Base-by-base conservation (phyloP, 2,329 filamentous ascomycete species). In the Purpureocillium lavendulum region DNA sequence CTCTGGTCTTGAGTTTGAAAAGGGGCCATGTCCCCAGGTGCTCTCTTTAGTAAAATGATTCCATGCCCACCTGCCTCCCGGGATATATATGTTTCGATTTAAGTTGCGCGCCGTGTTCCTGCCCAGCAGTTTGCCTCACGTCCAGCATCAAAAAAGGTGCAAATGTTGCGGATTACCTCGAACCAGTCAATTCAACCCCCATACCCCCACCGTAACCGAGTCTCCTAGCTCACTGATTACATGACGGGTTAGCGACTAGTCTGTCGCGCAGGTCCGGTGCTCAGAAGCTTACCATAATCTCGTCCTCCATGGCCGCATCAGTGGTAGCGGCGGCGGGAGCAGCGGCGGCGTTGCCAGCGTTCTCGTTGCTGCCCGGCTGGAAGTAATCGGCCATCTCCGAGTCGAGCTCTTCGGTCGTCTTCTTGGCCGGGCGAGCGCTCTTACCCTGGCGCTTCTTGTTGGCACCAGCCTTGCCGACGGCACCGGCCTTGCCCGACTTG, bases 341-440 rank as follows among this genome's bases (percentile, higher is more conserved):
- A 24, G 67, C 70, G 38, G 65, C 60, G 32, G 67, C 70, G 38
- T 65, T 60, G 31, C 66, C 65, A 43, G 59, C 64, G 31, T 64
- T 66, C 39, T 63, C 67, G 49, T 69, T 69, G 38, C 61, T 67
- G 48, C 65, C 58, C 28, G 54, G 52, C 43, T 64, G 79, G 59
- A 94, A 97, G 69, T 98, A 98, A 63, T 97, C 92, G 15, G 80
- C 82, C 92, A 98, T 98, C 63, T 98, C 92, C 4, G 87, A 88
- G 61, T 98, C 92, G 18, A 98, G 80, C 68, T 98, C 89, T 60
- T 95, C 90, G 1, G 84, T 80, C 0, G 88, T 94, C 84, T 97
- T 97, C 69, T 94, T 71, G 55, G 80, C 67, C 50, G 83, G 73
- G 53, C 83, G 77, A 48, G 73, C 69, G 55, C 69, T 82, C 50